Conservation (phyloP, 495 filamentous ascomycete species). For the Coniosporium apollinis region DNA sequence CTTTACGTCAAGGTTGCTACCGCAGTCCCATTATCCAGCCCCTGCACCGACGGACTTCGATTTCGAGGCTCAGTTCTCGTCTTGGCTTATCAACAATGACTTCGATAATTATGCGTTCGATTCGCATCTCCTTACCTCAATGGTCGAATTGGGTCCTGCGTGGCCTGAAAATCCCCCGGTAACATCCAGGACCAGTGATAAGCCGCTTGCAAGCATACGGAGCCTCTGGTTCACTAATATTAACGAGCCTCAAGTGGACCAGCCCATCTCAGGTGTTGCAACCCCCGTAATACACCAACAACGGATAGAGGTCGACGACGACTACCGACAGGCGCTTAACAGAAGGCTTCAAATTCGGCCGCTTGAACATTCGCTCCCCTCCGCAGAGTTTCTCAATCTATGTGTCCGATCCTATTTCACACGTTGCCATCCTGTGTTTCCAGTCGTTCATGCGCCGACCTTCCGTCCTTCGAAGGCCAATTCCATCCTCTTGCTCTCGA, state of each 20-base stretch:
- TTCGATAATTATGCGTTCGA: background rate
- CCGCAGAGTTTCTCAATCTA: conserved; percentile 9
- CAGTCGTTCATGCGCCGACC: conserved; percentile 19
- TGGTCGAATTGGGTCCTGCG: no score
- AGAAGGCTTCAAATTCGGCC: background rate
- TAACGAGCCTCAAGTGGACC: background rate
- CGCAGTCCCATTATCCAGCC: background rate
- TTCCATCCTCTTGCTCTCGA: conserved; percentile 20
- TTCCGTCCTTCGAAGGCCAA: conserved; percentile 19
- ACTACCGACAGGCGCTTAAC: background rate
- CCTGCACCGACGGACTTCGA: background rate
- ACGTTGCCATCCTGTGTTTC: conserved; percentile 18
- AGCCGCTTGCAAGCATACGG: no score
- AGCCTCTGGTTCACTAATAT: background rate
- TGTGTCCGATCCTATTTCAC: conserved; percentile 20
- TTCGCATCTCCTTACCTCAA: background rate
- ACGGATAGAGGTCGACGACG: background rate
- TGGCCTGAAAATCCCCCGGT: no score
- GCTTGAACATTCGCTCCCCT: background rate
- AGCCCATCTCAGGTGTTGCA: background rate
- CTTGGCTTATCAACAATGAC: background rate
- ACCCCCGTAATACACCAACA: background rate
- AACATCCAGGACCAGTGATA: no score
- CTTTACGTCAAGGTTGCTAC: background rate
- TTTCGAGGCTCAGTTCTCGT: background rate